Evolutionary conservation across 805 yeast genomes (phyloP).

Genomic region (Yarrowia alimentaria): DNA sequence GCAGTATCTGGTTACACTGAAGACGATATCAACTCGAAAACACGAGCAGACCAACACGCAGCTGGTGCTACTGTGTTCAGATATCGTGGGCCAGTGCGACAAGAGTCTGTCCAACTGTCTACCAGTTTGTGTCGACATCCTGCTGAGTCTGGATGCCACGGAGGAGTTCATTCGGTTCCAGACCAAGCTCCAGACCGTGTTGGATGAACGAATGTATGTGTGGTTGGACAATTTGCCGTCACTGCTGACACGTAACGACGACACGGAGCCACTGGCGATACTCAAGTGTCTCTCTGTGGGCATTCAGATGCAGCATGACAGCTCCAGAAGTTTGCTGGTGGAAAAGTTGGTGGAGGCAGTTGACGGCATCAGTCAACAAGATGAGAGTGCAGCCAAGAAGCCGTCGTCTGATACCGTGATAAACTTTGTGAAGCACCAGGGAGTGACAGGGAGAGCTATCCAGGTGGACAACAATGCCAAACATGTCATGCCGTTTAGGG

Average conservation of each 20-base stretch:
- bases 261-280: conserved; percentile 29
- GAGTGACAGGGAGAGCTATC: neutral
- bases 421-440: conserved; percentile 12
- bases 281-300: conserved; percentile 30
- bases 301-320: conserved; percentile 7
- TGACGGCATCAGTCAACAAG: neutral
- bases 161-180: conserved; percentile 21
- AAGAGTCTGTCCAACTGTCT: conserved; percentile 11
- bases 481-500: conserved; percentile 15
- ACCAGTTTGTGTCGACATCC: conserved; percentile 2
- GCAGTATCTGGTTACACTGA: conserved; percentile 51
- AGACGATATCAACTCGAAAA: conserved; percentile 13
- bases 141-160: conserved; percentile 6
- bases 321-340: conserved; percentile 6
- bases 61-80: conserved; percentile 23
- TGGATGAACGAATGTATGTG: conserved; percentile 32
- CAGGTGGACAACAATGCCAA: conserved; percentile 21
- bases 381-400: neutral
- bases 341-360: conserved; percentile 8
- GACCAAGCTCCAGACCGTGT: conserved; percentile 22
- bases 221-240: conserved; percentile 38
- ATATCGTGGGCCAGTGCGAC: conserved; percentile 16
- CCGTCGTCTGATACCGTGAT: neutral
- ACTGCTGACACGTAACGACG: conserved; percentile 35
- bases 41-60: conserved; percentile 26